Evolutionary conservation across 495 filamentous ascomycete species (phyloP), one percentile per base, ranked within the genome.

Genomic region (Tuber brumale): DNA sequence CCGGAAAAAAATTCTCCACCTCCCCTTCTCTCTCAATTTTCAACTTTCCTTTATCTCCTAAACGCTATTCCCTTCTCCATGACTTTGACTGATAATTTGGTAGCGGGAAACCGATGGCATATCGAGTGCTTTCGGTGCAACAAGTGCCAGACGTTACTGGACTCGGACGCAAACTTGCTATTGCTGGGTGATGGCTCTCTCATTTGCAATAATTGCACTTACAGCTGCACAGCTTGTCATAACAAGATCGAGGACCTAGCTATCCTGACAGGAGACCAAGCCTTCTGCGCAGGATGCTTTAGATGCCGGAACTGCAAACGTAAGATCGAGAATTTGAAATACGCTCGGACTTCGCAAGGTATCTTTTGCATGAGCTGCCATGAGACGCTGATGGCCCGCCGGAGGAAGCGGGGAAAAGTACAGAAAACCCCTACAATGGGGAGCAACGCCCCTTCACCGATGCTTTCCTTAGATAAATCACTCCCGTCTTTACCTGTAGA

Each of bases 311-410:
- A 98, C 84, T 99, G 96, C 88, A 99, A 98, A 85, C 88, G 91
- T 82, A 96, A 97, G 86, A 99, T 99, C 70, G 96, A 99, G 84
- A 99, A 99, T 83, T 87, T 99, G 73, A 92, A 96, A 81, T 99
- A 99, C 88, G 96, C 96, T 31, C 89, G 95, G 75, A 99, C 96
- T 0, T 97, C 96, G 18, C 95, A 97, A 84, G 96, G 96, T 51
- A 99, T 98, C 72, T 98, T 99, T 84, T 99, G 96, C 87, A 99
- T 99, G 96, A 94, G 91, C 82, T 99, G 96, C 83, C 96, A 99
- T 83, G 96, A 99, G 83, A 94, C 93, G n/a, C 85, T 99, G 44
- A 99, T 99, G 96, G 94, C 95, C 70, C 87, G 96, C 75, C 88
- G 96, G 79, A 89, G 94, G 74, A 99, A 99, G 85, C 95, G 94